Evolutionary conservation across 2,329 filamentous ascomycete genomes (phyloP).

Genomic region (Aspergillus tubingensis): DNA sequence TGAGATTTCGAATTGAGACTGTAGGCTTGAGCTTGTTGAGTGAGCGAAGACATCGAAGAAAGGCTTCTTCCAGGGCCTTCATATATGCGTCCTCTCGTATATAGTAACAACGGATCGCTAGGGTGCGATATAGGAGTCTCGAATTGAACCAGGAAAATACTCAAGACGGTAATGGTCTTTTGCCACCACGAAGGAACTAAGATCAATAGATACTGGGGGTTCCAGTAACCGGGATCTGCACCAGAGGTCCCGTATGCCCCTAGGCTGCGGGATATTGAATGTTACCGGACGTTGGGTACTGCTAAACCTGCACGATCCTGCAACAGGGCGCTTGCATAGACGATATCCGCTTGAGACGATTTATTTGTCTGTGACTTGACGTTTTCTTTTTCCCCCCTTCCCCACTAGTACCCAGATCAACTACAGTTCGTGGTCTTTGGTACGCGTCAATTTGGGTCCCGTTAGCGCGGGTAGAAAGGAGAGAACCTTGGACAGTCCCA

Average conservation of each 20-base stretch:
- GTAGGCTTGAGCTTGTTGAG: not conserved
- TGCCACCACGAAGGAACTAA: conserved; percentile 17
- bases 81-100: not conserved
- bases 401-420: not conserved
- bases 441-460: conserved; percentile 10
- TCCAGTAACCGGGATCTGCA: conserved; percentile 10
- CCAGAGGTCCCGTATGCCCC: not conserved
- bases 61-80: conserved; percentile 1
- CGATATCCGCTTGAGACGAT: not conserved
- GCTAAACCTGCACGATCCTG: conserved; percentile 17
- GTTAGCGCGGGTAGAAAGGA: conserved; percentile 1
- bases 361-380: conserved; percentile 4
- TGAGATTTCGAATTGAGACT: not conserved
- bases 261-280: not conserved
- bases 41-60: not conserved
- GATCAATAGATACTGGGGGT: conserved; percentile 12
- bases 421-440: not conserved
- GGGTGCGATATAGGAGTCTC: not conserved
- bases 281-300: conserved; percentile 10
- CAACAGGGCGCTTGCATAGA: conserved; percentile 11
- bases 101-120: not conserved
- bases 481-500: not conserved
- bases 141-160: not conserved
- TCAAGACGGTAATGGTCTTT: conserved; percentile 6
- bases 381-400: conserved; percentile 1